Evolutionary conservation across 208 protist genomes (phyloP), one percentile per base, ranked within the genome.

Genomic region (Phytomonas sp.): DNA sequence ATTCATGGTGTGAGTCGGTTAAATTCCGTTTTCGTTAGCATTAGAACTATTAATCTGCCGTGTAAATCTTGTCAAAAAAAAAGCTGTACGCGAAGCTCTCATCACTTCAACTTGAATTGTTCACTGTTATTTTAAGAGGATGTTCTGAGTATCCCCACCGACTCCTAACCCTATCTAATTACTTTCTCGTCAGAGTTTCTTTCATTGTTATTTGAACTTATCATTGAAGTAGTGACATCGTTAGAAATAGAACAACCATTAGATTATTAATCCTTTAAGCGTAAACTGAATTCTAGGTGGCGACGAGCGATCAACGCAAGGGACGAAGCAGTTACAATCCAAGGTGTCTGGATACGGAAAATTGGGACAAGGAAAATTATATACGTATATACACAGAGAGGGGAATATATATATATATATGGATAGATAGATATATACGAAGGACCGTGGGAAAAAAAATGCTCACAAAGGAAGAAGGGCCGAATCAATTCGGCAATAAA

Each of bases 391-490:
- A 72, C 1, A 68, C 23, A 63, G 4, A 43, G 40, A 66, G 32
- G 6, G 31, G 60, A 66, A 66, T 62, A 20, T 31, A 67, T 28
- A 67, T 30, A 67, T 23, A 66, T 67, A 9, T 53, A 23, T 40
- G 26, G 13, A 40, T 66, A 23, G 13, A 23, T 66, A 17, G 13
- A n/a, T 13, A 36, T 34, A 68, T 68, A 34, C 64, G 36, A 30
- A 20, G 17, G 28, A 60, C 60, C 51, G 15, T 33, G 31, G 4
- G 26, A 30, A n/a, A 64, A 30, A 82, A 77, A 74, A 94, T 94
- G 84, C 78, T 94, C 56, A 91, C 83, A 9, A 81, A 85, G 68
- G 82, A 86, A 9, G 82, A 85, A 34, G 83, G 76, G 36, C 80
- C 84, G 11, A 82, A 94, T 61, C 53, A 69, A 53, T 76, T 78